These are phyloP conservation scores for Dioscorea dumetorum DNA, from an alignment of 106 monocot species.

Conservation along the genomic window DNA sequence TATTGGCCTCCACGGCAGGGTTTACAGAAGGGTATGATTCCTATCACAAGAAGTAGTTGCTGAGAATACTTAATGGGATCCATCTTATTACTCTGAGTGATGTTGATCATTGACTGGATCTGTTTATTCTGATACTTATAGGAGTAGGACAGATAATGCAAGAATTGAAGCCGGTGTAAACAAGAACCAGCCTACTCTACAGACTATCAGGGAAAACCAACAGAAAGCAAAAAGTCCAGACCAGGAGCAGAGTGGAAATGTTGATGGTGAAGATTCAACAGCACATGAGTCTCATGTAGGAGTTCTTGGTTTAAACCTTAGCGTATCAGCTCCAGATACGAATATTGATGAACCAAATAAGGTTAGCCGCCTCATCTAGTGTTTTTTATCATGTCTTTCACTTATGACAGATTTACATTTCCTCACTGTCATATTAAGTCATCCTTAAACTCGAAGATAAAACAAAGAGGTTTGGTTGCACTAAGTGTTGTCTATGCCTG, in stretches of 20 bases:
- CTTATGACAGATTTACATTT: not conserved
- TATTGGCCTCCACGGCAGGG: conserved; percentile 29
- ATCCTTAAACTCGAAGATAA: not conserved
- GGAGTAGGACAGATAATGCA: not conserved
- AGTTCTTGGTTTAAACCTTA: conserved; percentile 9
- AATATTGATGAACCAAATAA: conserved; percentile 7
- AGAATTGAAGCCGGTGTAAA: not conserved
- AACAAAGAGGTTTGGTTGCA: not conserved
- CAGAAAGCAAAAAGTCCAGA: conserved; percentile 10
- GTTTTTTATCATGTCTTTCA: not conserved
- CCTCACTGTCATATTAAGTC: not conserved
- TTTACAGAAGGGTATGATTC: conserved; percentile 7
- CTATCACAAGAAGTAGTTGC: conserved; percentile 28
- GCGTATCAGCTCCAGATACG: not conserved
- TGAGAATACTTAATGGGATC: too few species aligned
- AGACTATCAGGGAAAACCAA: not conserved
- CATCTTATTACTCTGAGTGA: too few species aligned
- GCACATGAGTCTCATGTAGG: not conserved
- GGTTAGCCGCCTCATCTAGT: conserved; percentile 6
- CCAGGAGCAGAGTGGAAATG: conserved; percentile 3
- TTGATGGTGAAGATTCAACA: conserved; percentile 1
- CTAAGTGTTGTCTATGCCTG: not conserved
- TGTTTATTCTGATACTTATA: not conserved
- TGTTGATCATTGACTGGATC: too few species aligned
- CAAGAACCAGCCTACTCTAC: not conserved